Conservation (phyloP, 495 filamentous ascomycete genomes). For the Neurospora discreta region DNA sequence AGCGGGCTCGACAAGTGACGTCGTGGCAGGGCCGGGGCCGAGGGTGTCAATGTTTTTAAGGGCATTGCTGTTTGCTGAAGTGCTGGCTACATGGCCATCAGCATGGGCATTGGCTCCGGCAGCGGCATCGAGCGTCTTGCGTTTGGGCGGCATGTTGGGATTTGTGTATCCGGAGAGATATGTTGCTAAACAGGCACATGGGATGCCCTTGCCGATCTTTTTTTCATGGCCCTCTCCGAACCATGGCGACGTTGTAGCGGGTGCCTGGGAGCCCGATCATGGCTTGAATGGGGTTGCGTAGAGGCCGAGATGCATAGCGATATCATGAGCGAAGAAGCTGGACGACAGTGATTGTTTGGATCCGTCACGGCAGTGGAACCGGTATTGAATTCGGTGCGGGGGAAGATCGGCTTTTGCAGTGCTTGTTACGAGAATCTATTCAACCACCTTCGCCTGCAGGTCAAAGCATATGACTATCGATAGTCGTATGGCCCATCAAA, state of each 20-base stretch:
- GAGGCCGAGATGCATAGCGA: neutral
- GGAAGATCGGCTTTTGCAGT: neutral
- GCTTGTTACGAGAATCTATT: too few relatives aligned
- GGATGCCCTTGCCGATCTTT: neutral
- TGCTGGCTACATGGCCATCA: neutral
- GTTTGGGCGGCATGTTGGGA: conserved; percentile 13
- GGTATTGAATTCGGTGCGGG: neutral
- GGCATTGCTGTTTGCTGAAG: neutral
- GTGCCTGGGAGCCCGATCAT: neutral
- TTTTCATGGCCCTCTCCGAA: neutral
- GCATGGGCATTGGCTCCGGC: neutral
- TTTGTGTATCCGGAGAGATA: neutral
- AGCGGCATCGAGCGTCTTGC: conserved; percentile 9
- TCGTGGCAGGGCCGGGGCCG: conserved; percentile 10
- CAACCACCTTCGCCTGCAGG: too few relatives aligned
- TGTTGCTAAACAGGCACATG: neutral
- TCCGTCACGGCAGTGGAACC: neutral
- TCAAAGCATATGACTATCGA: too few relatives aligned
- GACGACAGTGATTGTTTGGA: neutral
- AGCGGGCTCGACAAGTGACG: conserved; percentile 4
- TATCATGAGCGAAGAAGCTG: neutral
- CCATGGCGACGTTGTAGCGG: neutral
- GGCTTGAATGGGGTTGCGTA: neutral
- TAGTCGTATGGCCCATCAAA: too few relatives aligned
- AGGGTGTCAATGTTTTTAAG: conserved; percentile 7